Evolutionary conservation across 2,329 filamentous ascomycete species (phyloP), one percentile per base, ranked within the genome.

Genomic region (Canariomyces notabilis): DNA sequence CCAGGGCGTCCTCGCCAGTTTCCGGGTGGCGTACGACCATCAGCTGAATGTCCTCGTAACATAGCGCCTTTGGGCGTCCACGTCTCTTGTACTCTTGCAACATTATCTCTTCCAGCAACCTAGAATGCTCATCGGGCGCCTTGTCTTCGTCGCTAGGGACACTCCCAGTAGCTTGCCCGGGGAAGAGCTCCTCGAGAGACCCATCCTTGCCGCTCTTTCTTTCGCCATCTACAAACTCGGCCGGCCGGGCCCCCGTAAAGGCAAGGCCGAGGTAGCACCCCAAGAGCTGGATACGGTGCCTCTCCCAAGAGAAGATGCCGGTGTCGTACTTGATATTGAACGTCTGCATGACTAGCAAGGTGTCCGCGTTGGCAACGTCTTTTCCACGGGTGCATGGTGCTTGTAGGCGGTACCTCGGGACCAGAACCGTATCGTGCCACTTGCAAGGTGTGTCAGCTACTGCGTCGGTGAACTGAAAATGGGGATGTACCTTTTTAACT

Each of bases 241-340:
- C 57, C n/a, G 56, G 57, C 40, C 56, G 53, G n/a, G 50, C 55
- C 6, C 61, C 51, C 1, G 49, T 66, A 34, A 57, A 66, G 21
- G 34, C 57, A 8, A 64, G 42, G 38, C 59, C 40, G 32, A 61
- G 37, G 36, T 66, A 64, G 48, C 23, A 61, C 42, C 54, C 42
- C 34, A 47, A 31, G 2, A 64, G 43, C 6, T 59, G 6, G 26
- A 62, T 48, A 14, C 49, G 43, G 41, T 64, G 42, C n/a, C 51
- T 35, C 46, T 63, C 45, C 21, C 31, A 45, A 6, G 44, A 38
- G 43, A 63, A 61, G 32, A 60, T 52, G 14, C 49, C 44, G 0
- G 41, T 57, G 36, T 66, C 37, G 41, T 61, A 64, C 1, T 43
- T 39, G 21, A 64, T 61, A 23, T 65, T 66, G 11, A 63, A 64